Percentiles rank a stretch among this genome's conserved stretches.
phyloP scores from a whole-genome alignment of 2,329 filamentous ascomycete genomes.

The Ophiostoma angusticollis region DNA sequence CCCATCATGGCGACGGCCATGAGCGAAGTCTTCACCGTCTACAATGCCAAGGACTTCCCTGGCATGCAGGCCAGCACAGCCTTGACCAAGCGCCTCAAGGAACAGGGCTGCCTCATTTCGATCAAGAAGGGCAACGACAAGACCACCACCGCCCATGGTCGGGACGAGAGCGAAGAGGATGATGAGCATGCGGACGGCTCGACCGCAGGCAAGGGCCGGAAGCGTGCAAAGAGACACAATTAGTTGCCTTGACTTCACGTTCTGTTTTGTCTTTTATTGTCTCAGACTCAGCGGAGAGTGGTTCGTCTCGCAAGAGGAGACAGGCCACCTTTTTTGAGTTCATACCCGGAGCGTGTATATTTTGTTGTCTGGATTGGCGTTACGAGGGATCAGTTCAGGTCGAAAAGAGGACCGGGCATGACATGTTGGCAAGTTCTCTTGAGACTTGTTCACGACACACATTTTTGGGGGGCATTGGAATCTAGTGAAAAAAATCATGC shows the following conservation, averaged over 20 bases:
- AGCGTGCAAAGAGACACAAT: conserved; percentile 8
- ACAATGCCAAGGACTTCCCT: conserved; percentile 75
- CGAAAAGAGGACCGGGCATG: not conserved
- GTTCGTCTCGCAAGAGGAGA: too few species aligned
- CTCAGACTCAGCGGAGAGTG: too few species aligned
- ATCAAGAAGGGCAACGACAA: conserved; percentile 78
- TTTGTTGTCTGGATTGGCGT: not conserved
- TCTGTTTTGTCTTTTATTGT: not conserved
- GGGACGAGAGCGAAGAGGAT: conserved; percentile 33
- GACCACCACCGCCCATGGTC: conserved; percentile 22
- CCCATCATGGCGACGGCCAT: conserved; percentile 39
- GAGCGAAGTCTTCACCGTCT: conserved; percentile 65
- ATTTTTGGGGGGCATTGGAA: too few species aligned
- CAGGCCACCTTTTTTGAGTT: not conserved
- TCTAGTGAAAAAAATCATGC: too few species aligned
- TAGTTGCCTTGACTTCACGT: not conserved
- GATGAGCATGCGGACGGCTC: conserved; percentile 26
- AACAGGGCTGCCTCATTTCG: conserved; percentile 71
- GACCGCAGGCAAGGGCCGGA: conserved; percentile 8
- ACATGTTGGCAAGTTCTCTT: too few species aligned
- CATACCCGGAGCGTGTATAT: not conserved
- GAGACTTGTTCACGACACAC: too few species aligned
- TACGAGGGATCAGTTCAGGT: not conserved
- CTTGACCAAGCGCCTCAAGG: conserved; percentile 59
- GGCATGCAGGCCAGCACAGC: conserved; percentile 69